Base-by-base conservation (phyloP, 1,284 basidiomycete genomes). In the Ceratobasidium theobromae region DNA sequence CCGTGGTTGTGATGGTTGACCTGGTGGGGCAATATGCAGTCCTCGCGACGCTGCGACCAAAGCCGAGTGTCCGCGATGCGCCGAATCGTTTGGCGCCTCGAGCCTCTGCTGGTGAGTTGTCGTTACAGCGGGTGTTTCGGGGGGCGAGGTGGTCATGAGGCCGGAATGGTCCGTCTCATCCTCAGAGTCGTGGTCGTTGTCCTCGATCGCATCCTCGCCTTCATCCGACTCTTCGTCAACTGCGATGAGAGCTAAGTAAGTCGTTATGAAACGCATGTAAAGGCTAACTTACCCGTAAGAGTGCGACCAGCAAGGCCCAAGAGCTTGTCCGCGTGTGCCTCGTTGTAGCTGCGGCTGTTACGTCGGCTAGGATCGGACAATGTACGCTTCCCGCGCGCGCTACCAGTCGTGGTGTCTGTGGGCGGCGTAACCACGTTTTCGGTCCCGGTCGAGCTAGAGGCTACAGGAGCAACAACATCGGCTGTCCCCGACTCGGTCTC, bases 331-430 rank as follows among this genome's bases (percentile, higher is more conserved):
- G 89, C 88, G 66, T 88, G 89, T 41, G 85, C 84, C 72, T 89
- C 88, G 25, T 86, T 84, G 75, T 92, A 92, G 69, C 87, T 88
- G 70, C 81, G 83, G 73, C 89, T 91, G 75, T 92, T 92, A 71
- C 89, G 82, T 69, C 85, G 82, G 60, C 73, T 76, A 49, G 76
- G 68, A 16, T 70, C 73, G 71, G 79, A 78, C 52, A 69, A 60
- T 33, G 53, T 41, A 25, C 68, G 67, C 28, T 67, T 55, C 25
- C 78, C 71, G 27, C 48, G 45, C 23, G 48, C 27, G 48, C 48
- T 64, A 28, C 25, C 12, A 32, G 32, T 33, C 25, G 82, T 80
- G 51, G 76, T 72, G 25, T 74, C 72, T 23, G 72, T 74, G 58
- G 65, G 21, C 48, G 49, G 23, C 41, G 25, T 45, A n/a, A 33